Evolutionary conservation across 495 filamentous ascomycete genomes (phyloP).

Genomic region (Recurvomyces mirabilis): DNA sequence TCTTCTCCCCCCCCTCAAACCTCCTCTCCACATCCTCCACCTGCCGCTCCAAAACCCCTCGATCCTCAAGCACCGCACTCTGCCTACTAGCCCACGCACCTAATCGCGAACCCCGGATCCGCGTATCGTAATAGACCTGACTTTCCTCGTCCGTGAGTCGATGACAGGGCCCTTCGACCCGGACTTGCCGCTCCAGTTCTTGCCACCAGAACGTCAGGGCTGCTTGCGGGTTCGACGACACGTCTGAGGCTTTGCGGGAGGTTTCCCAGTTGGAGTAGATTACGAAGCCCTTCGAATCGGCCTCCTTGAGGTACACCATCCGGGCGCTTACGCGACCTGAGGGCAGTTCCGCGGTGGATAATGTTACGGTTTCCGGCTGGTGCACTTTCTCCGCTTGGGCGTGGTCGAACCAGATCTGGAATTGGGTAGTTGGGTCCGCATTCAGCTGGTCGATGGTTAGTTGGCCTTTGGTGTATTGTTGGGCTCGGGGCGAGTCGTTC

Average conservation of each 20-base stretch:
- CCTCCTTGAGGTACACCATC: conserved; percentile 76
- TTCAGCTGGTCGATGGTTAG: conserved; percentile 45
- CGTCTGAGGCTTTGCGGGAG: conserved; percentile 54
- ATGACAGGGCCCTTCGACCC: conserved; percentile 66
- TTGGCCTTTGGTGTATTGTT: conserved; percentile 49
- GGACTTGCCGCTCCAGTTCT: conserved; percentile 70
- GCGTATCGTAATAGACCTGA: conserved; percentile 77
- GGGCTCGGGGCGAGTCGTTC: conserved; percentile 40
- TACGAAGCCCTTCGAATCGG: conserved; percentile 70
- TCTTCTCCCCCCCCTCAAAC: conserved; percentile 63
- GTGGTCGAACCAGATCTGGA: conserved; percentile 73
- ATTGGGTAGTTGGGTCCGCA: conserved; percentile 58
- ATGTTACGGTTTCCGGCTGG: conserved; percentile 64
- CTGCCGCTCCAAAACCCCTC: conserved; percentile 52
- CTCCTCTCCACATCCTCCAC: conserved; percentile 58
- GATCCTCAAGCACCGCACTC: conserved; percentile 57
- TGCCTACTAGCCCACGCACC: conserved; percentile 92
- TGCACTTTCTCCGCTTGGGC: conserved; percentile 49
- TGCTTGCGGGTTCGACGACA: conserved; percentile 54
- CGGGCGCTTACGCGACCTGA: conserved; percentile 74
- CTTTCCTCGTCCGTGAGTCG: conserved; percentile 61
- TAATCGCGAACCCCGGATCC: conserved; percentile 66
- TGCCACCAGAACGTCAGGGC: conserved; percentile 67
- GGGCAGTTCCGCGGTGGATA: conserved; percentile 79
- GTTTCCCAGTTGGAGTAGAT: conserved; percentile 90